Evolutionary conservation across 23 red algal species (phyloP), one percentile per base, ranked within the genome.

Genomic region (Gracilariopsis chorda): DNA sequence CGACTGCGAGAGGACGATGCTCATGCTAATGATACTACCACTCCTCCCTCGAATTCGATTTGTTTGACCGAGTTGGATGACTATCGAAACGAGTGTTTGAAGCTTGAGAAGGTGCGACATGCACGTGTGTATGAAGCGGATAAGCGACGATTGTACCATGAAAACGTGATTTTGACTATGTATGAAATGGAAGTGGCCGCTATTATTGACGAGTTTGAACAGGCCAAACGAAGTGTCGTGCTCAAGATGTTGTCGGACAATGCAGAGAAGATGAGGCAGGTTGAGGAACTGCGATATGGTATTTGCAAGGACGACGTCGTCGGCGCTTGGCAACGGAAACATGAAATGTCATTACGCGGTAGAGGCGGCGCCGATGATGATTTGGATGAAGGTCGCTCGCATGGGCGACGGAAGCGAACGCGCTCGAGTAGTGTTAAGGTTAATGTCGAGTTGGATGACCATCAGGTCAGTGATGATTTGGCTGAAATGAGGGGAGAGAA

Each of bases 81-180:
- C 40, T 95, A 95, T 62, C 93, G 93, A 17, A 63, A 95, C 33
- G 86, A 72, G 12, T 83, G 86, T 44, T 61, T 95, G 40, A 87
- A 86, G 69, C 72, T 95, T 17, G 93, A 95, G 41, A 78, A 88
- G 29, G 40, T 75, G 1, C 80, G 88, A 29, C 84, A 91, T 44
- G 88, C 49, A 8, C 45, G 82, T 11, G 74, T 95, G 48, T 90
- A 90, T 58, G 83, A 90, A 28, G 93, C 93, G 25, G 93, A 95
- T 25, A 83, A 77, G 34, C 59, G 79, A n/a, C 65, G 51, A 3
- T 58, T 95, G 57, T 77, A 78, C 61, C 46, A 73, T 51, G 55
- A 78, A 42, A 63, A 55, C 19, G 43, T 52, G 44, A 77, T 83
- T 44, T 32, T 65, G 44, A 74, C 70, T 16, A 76, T 67, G 65